Evolutionary conservation across 2,329 filamentous ascomycete species (phyloP).

Genomic region (Colletotrichum noveboracense): DNA sequence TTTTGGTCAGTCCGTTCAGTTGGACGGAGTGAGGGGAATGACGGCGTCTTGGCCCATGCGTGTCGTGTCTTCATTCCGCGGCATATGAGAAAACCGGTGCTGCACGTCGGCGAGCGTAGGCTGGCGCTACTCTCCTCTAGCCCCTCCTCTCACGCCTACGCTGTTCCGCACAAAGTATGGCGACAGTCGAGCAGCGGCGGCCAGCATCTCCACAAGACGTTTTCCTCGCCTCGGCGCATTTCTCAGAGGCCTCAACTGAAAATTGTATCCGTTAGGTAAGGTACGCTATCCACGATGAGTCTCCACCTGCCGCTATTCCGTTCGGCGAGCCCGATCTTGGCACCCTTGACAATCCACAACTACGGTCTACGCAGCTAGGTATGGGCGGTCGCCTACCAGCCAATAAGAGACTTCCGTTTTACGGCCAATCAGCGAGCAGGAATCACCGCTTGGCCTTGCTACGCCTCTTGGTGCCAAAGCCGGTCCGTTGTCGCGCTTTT

Average conservation of each 20-base stretch:
- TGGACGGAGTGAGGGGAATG: background rate
- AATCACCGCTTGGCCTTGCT: background rate
- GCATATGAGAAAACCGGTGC: background rate
- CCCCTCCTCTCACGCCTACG: background rate
- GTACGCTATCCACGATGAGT: background rate
- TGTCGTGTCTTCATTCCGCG: background rate
- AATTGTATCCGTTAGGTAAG: background rate
- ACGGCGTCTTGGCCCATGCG: background rate
- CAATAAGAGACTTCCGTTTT: background rate
- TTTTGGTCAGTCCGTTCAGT: background rate
- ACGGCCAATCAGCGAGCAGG: background rate
- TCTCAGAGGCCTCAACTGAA: background rate
- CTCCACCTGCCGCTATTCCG: background rate
- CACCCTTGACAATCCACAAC: conserved; percentile 5
- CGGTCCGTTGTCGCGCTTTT: background rate
- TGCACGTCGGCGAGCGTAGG: background rate
- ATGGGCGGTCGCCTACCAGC: background rate
- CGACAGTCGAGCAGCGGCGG: background rate
- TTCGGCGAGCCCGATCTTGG: conserved; percentile 15
- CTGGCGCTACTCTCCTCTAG: background rate
- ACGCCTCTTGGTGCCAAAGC: background rate
- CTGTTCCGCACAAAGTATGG: background rate
- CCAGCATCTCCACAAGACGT: background rate
- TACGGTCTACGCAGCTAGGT: background rate
- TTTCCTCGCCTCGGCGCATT: background rate